Percentiles rank a stretch among this genome's conserved stretches.
Conservation (phyloP, 208 protist species). For the Trypanosomatidae sp. region DNA sequence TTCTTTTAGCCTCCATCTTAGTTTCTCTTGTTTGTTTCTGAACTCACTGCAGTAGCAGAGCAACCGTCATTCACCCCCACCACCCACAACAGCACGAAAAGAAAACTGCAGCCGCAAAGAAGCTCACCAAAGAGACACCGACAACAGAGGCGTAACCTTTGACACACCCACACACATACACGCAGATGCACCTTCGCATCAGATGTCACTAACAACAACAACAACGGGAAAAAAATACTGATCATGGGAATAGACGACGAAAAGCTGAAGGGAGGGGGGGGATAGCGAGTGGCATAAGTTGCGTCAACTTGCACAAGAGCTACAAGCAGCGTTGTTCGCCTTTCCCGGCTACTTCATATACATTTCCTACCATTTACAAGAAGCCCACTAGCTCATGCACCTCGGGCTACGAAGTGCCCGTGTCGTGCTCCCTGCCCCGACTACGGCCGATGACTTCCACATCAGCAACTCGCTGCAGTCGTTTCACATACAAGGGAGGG, state of each 20-base stretch:
- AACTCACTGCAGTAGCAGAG: neutral
- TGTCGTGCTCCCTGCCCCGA: constrained; percentile 4
- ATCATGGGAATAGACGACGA: neutral
- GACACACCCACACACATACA: neutral
- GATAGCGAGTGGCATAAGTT: neutral
- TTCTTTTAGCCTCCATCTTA: neutral
- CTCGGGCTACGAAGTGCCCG: neutral
- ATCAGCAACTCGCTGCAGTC: constrained; percentile 43
- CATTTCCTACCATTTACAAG: neutral
- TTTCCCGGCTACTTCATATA: neutral
- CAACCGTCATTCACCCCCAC: neutral
- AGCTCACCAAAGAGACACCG: neutral
- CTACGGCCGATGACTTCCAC: constrained; percentile 18
- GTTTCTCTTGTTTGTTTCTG: neutral
- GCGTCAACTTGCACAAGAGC: neutral
- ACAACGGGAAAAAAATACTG: neutral
- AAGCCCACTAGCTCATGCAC: too few species aligned
- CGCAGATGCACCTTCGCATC: neutral
- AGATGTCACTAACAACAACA: neutral
- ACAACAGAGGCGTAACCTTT: neutral
- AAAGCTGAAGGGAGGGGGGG: neutral
- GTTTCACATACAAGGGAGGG: constrained; percentile 64
- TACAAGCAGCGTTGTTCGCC: neutral
- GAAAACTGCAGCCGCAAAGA: neutral
- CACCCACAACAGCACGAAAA: neutral